Percentiles rank a stretch among this genome's conserved stretches.
phyloP scores from a whole-genome alignment of 768 basidiomycete species.

The Pisolithus orientalis region DNA sequence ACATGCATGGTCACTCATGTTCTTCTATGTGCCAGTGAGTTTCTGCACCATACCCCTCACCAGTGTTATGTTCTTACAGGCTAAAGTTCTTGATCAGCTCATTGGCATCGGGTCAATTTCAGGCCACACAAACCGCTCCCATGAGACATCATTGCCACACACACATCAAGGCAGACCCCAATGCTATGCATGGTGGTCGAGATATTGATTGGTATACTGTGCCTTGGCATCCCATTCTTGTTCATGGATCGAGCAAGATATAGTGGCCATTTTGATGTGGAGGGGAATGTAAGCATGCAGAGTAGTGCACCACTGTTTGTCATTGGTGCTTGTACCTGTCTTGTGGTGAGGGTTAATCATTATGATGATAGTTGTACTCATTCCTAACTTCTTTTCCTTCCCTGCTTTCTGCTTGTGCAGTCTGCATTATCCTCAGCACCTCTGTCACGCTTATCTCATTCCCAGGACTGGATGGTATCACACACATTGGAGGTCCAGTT shows the following conservation, averaged over 20 bases:
- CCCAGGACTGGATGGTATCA: slow-evolving; percentile 60
- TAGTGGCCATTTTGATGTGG: slow-evolving; percentile 52
- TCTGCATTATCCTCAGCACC: slow-evolving; percentile 77
- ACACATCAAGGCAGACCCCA: no score
- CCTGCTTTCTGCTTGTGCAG: slow-evolving; percentile 30
- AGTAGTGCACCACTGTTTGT: slow-evolving; percentile 53
- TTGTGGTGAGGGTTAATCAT: slow-evolving; percentile 42
- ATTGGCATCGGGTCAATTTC: no score
- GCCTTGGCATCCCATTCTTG: no score
- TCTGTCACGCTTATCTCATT: slow-evolving; percentile 78
- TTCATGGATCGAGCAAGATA: slow-evolving; percentile 1
- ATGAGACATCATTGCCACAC: no score
- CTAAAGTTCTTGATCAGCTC: no score
- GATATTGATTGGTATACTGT: no score
- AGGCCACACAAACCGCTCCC: no score
- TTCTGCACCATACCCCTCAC: no score
- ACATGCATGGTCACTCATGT: no score
- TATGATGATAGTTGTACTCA: slow-evolving; percentile 15
- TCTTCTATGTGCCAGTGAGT: no score
- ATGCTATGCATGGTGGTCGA: no score
- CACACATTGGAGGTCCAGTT: slow-evolving; percentile 12
- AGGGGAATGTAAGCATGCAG: slow-evolving; percentile 36
- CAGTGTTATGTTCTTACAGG: no score
- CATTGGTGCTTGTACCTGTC: slow-evolving; percentile 57
- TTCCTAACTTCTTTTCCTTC: background rate